Evolutionary conservation across 352 stramenopile species (phyloP), one percentile per base, ranked within the genome.

Genomic region (Blastocystis sp.): DNA sequence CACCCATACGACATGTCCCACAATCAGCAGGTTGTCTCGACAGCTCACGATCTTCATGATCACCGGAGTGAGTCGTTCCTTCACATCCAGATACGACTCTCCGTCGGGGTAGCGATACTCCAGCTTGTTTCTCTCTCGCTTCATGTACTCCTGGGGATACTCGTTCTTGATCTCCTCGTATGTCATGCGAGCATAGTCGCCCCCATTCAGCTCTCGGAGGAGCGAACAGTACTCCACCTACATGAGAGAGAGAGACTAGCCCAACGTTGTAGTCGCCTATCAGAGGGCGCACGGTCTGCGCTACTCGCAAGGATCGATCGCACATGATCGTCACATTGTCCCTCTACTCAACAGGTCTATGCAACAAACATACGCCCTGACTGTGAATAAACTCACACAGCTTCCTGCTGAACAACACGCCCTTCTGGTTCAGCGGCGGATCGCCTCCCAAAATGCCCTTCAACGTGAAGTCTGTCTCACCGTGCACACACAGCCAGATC

Each of bases 81-180:
- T 98, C 45, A 98, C 93, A 90, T 98, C 95, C 78, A 96, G 92
- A 91, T 98, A 98, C 85, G 94, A 96, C 91, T 98, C 95, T 24
- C 95, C 95, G 3, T 95, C 95, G 0, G 95, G 92, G 93, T 94
- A 94, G 2, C 95, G 92, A 90, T 97, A 98, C 18, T 93, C 93
- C 43, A 98, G 92, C 91, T 97, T 98, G 92, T 98, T 94, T 59
- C 95, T 91, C 87, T 95, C 85, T 6, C 94, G 92, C 37, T 93
- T 93, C 24, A 93, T 88, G 63, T 93, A 96, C 90, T 97, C 94
- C 88, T 95, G 94, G 0, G 94, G 95, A 92, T 96, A 97, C 41
- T 93, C 92, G 1, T 90, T 91, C 79, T 93, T 91, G 79, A 96
- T 95, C 82, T 96, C 94, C 41, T 94, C 91, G 75, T 94, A 94